Conservation (phyloP, 78 protist genomes). For the Dictyostelium firmibasis region DNA sequence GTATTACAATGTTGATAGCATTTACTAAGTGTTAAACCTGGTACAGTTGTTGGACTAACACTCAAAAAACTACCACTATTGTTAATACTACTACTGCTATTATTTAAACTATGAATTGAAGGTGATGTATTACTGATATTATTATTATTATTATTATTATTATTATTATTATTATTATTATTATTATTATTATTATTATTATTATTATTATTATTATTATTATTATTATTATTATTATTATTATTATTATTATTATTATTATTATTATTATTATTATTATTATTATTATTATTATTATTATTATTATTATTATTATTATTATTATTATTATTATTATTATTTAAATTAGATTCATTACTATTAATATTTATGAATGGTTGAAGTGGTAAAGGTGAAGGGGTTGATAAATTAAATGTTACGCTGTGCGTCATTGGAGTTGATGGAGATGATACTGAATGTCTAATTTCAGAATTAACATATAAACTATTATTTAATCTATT, state of each 20-base stretch:
- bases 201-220: too few species aligned
- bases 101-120: background rate
- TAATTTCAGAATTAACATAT: background rate
- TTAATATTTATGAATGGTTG: background rate
- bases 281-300: background rate
- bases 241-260: slow-evolving; percentile 8
- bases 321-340: background rate
- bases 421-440: slow-evolving; percentile 5
- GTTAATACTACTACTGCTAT: background rate
- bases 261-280: background rate
- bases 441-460: slow-evolving; percentile 8
- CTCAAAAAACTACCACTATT: background rate
- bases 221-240: too few species aligned
- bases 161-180: too few species aligned
- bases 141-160: too few species aligned
- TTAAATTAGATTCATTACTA: background rate
- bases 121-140: too few species aligned
- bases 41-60: background rate
- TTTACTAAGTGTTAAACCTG: background rate
- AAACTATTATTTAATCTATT: slow-evolving; percentile 6
- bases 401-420: background rate
- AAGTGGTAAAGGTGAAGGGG: background rate
- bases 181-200: too few species aligned
- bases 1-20: slow-evolving; percentile 23
- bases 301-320: background rate